phyloP scores from a whole-genome alignment of 495 filamentous ascomycete species.

The Schizothecium vesticola region DNA sequence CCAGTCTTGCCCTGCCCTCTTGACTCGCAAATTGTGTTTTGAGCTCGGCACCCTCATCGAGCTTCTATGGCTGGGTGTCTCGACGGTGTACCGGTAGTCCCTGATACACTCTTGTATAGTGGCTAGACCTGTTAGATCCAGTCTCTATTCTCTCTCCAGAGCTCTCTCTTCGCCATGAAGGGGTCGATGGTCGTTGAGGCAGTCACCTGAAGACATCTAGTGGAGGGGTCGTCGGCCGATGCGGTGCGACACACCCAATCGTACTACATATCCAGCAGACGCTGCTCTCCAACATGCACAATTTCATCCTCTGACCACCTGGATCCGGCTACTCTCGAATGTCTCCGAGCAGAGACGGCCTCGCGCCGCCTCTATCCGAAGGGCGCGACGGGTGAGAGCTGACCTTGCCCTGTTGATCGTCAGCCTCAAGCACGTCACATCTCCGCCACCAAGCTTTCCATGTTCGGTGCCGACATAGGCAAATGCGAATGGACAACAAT shows the following conservation, averaged over 20 bases:
- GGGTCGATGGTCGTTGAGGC: background rate
- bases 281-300: background rate
- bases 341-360: background rate
- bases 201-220: background rate
- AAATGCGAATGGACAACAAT: background rate
- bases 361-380: background rate
- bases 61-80: too few species aligned
- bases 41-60: background rate
- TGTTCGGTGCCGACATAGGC: background rate
- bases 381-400: background rate
- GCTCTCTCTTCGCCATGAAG: background rate
- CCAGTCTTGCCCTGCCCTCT: background rate
- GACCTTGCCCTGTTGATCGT: background rate
- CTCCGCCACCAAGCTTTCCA: background rate
- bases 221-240: background rate
- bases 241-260: constrained; percentile 6
- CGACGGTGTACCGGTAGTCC: too few species aligned
- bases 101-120: background rate
- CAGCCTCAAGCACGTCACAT: background rate
- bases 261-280: background rate
- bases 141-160: background rate
- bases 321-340: background rate
- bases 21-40: background rate
- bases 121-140: background rate
- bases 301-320: background rate